Evolutionary conservation across 2,329 filamentous ascomycete species (phyloP), one percentile per base, ranked within the genome.

Genomic region (Colletotrichum filicis): DNA sequence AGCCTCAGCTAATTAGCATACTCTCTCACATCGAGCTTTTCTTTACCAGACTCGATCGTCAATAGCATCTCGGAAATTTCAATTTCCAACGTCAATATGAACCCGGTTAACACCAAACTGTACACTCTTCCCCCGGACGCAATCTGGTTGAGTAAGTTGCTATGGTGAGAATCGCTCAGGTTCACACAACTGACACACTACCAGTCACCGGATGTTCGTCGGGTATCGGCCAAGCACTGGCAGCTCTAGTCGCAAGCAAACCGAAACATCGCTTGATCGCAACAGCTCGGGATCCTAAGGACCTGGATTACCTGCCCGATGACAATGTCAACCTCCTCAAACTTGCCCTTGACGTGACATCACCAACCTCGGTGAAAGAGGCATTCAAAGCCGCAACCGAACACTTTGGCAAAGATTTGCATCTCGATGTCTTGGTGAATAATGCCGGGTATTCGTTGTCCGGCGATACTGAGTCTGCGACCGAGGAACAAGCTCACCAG

Each of bases 201-300:
- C 9, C 14, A 87, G 85, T 87, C 24, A 87, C 86, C 46, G 86
- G 87, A 19, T 87, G 85, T 75, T 88, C 87, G 0, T 84, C 82
- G 0, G 87, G 87, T 14, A 86, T 88, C 8, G 86, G 87, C 55
- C 79, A 79, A 37, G 80, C 79, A 1, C 77, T 88, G 24, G 83
- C 83, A 14, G 76, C 76, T 24, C 77, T 82, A 24, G 76, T 87
- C 53, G 80, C 83, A 12, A 79, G 74, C 68, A 81, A 85, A 52
- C 65, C 58, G 3, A 78, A 82, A 1, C 80, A 86, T 32, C 83
- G 84, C 58, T 76, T 88, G 2, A 81, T 88, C 30, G 86, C 86
- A 2, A 88, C 86, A 2, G 87, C 87, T 32, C 84, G 87, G n/a
- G 83, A 86, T 30, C 76, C 79, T 0, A 72, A 80, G 1, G 74